Evolutionary conservation across 768 basidiomycete species (phyloP), one percentile per base, ranked within the genome.

Genomic region (Rhizopogon roseolus): DNA sequence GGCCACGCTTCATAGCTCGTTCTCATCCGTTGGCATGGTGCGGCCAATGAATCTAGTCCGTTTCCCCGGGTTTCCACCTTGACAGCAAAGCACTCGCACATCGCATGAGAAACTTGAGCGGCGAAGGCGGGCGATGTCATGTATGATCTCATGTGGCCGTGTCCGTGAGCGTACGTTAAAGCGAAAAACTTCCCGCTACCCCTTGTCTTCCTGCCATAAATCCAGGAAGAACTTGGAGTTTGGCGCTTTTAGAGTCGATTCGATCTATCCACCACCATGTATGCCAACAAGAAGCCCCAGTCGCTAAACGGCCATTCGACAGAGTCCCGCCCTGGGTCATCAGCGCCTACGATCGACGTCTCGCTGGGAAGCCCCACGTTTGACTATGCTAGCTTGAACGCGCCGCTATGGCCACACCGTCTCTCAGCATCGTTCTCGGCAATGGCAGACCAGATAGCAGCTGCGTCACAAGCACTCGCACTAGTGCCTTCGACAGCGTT

Each of bases 401-500:
- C 50, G 0, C 57, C 62, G 0, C 54, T 64, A 44, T 73, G 71
- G 73, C 63, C 65, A 1, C 62, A 66, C 50, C 64, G 65, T 10
- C 62, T 76, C 34, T 70, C 73, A 0, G 56, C 68, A 17, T 74
- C 74, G 27, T 72, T 76, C 44, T 63, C 66, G 11, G 64, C 69
- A 25, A 72, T 76, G 60, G 72, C 74, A 4, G 66, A 69, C 27
- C 72, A 76, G 61, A 73, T 76, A 50, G 62, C 64, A n/a, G 67
- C 68, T 1, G 71, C 75, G n/a, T 71, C 71, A 11, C 71, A 71
- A 38, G 71, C 71, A 13, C 66, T 75, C 38, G 64, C 71, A 7
- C 59, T 62, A 25, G 60, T 65, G 11, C 68, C 64, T 8, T 41
- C 63, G 36, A 55, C 64, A 4, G 57, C 62, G 7, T 63, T 55